These are phyloP conservation scores for Artomyces pyxidatus DNA, from an alignment of 768 basidiomycete genomes.

Conservation along the genomic window DNA sequence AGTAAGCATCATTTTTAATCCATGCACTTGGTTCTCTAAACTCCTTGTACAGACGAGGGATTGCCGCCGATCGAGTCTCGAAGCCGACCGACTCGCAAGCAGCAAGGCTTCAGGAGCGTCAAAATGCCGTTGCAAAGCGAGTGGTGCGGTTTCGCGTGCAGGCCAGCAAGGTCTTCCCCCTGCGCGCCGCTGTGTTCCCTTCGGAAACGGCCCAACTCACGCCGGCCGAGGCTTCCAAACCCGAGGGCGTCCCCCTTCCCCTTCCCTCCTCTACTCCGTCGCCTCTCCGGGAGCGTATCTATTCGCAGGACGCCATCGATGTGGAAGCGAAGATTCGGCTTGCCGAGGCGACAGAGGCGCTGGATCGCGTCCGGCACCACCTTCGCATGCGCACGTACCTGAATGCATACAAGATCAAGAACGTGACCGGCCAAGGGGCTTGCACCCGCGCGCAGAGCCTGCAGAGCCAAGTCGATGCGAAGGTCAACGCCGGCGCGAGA, in stretches of 20 bases:
- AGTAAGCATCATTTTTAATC: neutral
- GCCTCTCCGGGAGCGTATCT: neutral
- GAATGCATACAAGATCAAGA: slow-evolving; percentile 1
- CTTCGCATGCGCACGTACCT: slow-evolving; percentile 3
- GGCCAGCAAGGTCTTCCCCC: neutral
- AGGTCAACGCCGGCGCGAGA: neutral
- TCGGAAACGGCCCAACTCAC: no score
- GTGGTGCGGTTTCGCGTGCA: neutral
- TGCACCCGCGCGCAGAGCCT: slow-evolving; percentile 4
- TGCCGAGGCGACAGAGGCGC: slow-evolving; percentile 6
- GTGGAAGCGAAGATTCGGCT: neutral
- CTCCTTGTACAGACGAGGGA: neutral
- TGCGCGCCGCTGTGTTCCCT: no score
- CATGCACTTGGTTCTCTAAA: neutral
- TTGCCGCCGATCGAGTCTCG: neutral
- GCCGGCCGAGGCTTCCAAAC: neutral
- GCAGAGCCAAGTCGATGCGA: neutral
- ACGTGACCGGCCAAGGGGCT: slow-evolving; percentile 3
- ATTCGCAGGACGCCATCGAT: neutral
- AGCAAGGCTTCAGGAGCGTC: neutral
- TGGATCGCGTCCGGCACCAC: slow-evolving; percentile 5
- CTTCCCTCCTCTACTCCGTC: slow-evolving; percentile 4
- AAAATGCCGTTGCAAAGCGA: neutral
- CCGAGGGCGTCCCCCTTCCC: slow-evolving; percentile 1
- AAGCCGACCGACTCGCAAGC: neutral